Percentiles rank a stretch among this genome's conserved stretches.
phyloP scores from a whole-genome alignment of 148 eudicot genomes.

The Vaccinium macrocarpon region DNA sequence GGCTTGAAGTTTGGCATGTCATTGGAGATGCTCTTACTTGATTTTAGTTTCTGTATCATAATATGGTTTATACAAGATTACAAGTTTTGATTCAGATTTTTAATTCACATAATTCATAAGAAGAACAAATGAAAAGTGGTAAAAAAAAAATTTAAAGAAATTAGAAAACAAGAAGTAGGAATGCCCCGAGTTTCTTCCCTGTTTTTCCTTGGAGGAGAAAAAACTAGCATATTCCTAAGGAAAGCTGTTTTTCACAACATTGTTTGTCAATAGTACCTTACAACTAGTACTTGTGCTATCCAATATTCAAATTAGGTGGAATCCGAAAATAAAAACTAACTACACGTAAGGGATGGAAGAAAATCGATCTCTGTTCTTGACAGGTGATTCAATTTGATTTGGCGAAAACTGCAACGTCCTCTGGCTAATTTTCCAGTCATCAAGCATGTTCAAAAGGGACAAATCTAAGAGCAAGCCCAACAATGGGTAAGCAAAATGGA shows the following conservation, averaged over 20 bases:
- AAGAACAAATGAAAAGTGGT: no score
- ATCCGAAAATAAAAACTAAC: not conserved
- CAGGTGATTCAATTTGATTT: slow-evolving; percentile 55
- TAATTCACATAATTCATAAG: not conserved
- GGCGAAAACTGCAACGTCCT: slow-evolving; percentile 86
- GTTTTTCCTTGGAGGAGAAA: not conserved
- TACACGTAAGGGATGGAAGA: not conserved
- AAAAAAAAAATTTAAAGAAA: not conserved
- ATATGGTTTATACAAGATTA: not conserved
- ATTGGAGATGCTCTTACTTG: no score
- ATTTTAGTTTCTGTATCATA: not conserved
- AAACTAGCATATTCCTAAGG: not conserved
- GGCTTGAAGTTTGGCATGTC: no score
- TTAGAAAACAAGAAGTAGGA: not conserved
- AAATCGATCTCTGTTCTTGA: not conserved
- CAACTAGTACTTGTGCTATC: not conserved
- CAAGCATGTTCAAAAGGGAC: slow-evolving; percentile 75
- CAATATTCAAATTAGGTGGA: not conserved
- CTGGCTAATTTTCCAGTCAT: slow-evolving; percentile 83
- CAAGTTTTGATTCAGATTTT: not conserved
- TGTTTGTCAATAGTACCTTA: not conserved
- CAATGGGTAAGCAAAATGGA: no score
- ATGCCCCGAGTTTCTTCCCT: not conserved
- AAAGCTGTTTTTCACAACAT: not conserved
- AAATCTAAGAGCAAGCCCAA: slow-evolving; percentile 36